phyloP scores from a whole-genome alignment of 306 rosid genomes.

The Hylodesmum podocarpum region DNA sequence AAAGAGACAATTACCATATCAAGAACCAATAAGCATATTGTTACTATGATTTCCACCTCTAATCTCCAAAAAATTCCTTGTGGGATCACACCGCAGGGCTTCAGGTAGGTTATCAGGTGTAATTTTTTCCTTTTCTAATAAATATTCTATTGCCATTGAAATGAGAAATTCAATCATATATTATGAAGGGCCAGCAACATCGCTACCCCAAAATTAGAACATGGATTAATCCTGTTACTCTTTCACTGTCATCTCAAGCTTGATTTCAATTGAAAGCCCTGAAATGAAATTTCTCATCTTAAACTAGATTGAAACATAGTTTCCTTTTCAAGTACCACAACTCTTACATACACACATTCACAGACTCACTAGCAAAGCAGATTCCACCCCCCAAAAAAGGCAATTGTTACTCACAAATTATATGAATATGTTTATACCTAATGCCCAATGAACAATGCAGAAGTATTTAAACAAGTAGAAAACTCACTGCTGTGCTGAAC shows the following conservation, averaged over 20 bases:
- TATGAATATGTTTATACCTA: neutral
- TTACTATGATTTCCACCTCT: neutral
- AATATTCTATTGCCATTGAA: neutral
- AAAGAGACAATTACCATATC: neutral
- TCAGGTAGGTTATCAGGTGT: neutral
- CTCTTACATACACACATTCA: neutral
- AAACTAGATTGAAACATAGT: neutral
- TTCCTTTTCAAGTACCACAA: neutral
- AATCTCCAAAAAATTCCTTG: neutral
- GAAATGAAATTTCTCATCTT: neutral
- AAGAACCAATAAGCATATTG: neutral
- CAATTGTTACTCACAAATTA: neutral
- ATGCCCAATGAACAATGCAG: neutral
- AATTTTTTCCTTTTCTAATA: neutral
- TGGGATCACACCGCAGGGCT: neutral
- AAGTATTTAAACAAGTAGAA: slow-evolving; percentile 18
- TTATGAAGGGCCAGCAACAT: neutral
- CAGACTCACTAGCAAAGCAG: slow-evolving; percentile 1
- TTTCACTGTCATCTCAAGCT: neutral
- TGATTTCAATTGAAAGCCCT: neutral
- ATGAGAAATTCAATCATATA: neutral
- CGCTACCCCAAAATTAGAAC: neutral
- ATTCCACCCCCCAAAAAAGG: neutral
- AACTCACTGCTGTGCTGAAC: slow-evolving; percentile 73
- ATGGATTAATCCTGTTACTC: neutral